These are phyloP conservation scores for Nakazawaea sp. DNA, from an alignment of 805 yeast genomes.

Conservation along the genomic window DNA sequence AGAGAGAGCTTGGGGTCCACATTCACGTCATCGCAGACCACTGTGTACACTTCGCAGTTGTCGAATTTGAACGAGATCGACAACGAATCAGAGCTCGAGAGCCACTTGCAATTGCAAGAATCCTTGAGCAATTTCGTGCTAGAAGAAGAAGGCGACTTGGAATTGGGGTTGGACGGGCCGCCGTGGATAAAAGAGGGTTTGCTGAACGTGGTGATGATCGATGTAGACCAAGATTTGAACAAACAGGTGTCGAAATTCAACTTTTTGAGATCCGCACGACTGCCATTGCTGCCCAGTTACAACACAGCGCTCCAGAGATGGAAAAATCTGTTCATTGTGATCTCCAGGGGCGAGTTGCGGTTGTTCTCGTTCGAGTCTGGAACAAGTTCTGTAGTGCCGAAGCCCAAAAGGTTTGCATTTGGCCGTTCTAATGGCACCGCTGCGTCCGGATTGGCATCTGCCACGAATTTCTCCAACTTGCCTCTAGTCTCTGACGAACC, in stretches of 20 bases:
- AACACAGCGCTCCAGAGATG: constrained; percentile 19
- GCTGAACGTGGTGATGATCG: constrained; percentile 26
- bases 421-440: not conserved
- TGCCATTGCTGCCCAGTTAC: not conserved
- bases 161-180: constrained; percentile 61
- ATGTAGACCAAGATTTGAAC: constrained; percentile 29
- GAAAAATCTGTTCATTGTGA: constrained; percentile 55
- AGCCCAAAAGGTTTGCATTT: not conserved
- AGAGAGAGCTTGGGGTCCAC: constrained; percentile 5
- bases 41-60: constrained; percentile 3
- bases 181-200: constrained; percentile 78
- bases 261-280: constrained; percentile 5
- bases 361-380: constrained; percentile 41
- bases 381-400: not conserved
- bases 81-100: constrained; percentile 1
- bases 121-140: constrained; percentile 11
- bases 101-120: not conserved
- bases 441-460: constrained; percentile 3
- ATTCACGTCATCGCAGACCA: not conserved
- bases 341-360: constrained; percentile 58
- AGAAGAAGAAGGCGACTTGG: constrained; percentile 47
- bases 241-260: constrained; percentile 1
- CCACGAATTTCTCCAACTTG: not conserved
- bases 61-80: constrained; percentile 8
- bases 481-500: constrained; percentile 10